Evolutionary conservation across 2,329 filamentous ascomycete species (phyloP), one percentile per base, ranked within the genome.

Genomic region (Trichoderma sp.): DNA sequence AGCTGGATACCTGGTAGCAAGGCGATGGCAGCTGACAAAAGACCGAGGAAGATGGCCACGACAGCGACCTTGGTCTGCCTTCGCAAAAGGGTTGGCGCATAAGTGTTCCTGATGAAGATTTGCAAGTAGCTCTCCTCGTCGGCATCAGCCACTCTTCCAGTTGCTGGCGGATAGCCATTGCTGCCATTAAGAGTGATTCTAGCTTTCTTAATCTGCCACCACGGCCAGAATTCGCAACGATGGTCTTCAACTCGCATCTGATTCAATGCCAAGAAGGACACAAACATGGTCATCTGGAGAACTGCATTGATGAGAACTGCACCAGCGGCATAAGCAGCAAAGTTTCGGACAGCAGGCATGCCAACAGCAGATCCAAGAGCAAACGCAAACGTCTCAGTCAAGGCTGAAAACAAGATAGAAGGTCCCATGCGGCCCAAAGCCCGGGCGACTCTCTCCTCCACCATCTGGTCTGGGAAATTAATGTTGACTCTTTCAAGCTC

Each of bases 291-390:
- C 75, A 98, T 92, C 80, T 99, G 96, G 6, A 99, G 85, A n/a
- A 98, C 80, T 0, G 97, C 97, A 79, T 99, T 99, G 85, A 99
- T 95, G 76, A 98, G 91, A 12, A 99, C 96, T 12, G 96, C 96
- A 65, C 96, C 96, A 2, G 96, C 95, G 13, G 96, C 96, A 79
- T 99, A 99, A 3, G 95, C 91, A 17, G 96, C 97, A 82, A 99
- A 99, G 81, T 99, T 99, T 74, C 94, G 90, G 57, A 99, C 97
- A 2, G 96, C 96, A 17, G 97, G 96, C 96, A 99, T 99, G 63
- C 95, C 95, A 7, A 98, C 97, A 73, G 96, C 95, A 55, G 94
- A 93, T 13, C 96, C 96, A 12, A 99, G 87, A 2, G 94, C 92
- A 80, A 99, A 99, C 2, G 95, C 95, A 28, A 95, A 90, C 0